Evolutionary conservation across 2,329 filamentous ascomycete species (phyloP).

Genomic region (Thermothelomyces thermophilus): DNA sequence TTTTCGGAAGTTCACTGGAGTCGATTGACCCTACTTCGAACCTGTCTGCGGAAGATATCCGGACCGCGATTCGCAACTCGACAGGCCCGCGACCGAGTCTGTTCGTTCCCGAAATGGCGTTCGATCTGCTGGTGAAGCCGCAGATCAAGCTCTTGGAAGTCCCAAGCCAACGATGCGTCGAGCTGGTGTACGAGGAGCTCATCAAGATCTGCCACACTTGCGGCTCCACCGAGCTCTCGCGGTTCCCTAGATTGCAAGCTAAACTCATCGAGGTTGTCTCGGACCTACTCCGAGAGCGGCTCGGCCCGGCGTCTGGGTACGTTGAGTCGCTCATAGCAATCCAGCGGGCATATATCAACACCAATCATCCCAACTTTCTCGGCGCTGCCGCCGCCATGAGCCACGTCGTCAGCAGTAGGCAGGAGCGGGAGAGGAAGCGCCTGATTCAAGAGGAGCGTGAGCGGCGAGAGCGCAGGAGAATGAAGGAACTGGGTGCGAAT

Average conservation of each 20-base stretch:
- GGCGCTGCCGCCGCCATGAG: conserved; percentile 96
- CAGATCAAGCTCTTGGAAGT: conserved; percentile 96
- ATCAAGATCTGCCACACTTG: conserved; percentile 99
- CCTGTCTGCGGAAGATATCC: conserved; percentile 86
- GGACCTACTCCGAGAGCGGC: conserved; percentile 82
- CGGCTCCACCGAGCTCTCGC: conserved; percentile 84
- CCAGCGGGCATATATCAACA: conserved; percentile 97
- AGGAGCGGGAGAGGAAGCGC: conserved; percentile 83
- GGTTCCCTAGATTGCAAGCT: conserved; percentile 87
- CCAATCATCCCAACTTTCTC: conserved; percentile 97
- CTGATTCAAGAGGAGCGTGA: conserved; percentile 77
- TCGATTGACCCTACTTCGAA: conserved; percentile 95
- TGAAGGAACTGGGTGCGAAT: conserved; percentile 80
- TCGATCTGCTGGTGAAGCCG: conserved; percentile 94
- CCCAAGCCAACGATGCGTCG: conserved; percentile 91
- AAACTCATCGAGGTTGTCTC: conserved; percentile 98
- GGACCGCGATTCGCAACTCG: conserved; percentile 95
- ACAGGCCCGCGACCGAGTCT: conserved; percentile 91
- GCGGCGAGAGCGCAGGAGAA: conserved; percentile 72
- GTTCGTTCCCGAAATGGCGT: conserved; percentile 95
- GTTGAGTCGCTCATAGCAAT: conserved; percentile 97
- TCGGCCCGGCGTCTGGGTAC: conserved; percentile 83
- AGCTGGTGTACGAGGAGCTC: conserved; percentile 95
- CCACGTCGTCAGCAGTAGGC: conserved; percentile 88
- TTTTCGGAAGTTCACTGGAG: conserved; percentile 94